Percentiles rank a stretch among this genome's conserved stretches.
Conservation (phyloP, 192 early-diverging fungal genomes). For the Chytriomyces sp. region DNA sequence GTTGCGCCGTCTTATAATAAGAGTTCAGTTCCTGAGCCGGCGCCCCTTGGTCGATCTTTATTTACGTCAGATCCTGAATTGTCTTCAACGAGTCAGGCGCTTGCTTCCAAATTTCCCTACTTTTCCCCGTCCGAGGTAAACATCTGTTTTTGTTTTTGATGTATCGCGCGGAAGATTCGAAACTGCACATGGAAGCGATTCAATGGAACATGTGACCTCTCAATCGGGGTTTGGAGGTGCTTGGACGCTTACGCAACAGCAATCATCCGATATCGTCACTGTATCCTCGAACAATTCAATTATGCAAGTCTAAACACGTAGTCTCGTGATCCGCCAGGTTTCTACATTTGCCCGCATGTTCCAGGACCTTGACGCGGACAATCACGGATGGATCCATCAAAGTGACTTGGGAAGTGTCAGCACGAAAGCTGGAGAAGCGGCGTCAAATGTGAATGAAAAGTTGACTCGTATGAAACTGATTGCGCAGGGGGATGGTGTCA, state of each 20-base stretch:
- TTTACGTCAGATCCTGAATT: conserved; percentile 27
- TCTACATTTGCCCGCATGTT: conserved; percentile 61
- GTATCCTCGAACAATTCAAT: too few species aligned
- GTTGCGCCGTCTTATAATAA: not conserved
- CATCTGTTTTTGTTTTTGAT: not conserved
- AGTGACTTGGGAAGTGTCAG: conserved; percentile 53
- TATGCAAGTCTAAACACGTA: too few species aligned
- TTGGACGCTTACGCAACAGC: too few species aligned
- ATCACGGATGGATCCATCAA: conserved; percentile 46
- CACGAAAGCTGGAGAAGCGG: conserved; percentile 56
- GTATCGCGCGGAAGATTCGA: too few species aligned
- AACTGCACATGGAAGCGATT: too few species aligned
- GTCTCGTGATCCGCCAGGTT: not conserved
- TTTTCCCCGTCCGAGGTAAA: conserved; percentile 56
- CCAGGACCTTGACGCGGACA: conserved; percentile 50
- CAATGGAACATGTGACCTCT: too few species aligned
- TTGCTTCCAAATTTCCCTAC: conserved; percentile 52
- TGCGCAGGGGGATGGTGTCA: conserved; percentile 45
- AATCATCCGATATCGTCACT: too few species aligned
- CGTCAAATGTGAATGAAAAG: conserved; percentile 50
- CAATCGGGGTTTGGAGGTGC: too few species aligned
- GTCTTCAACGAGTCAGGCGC: conserved; percentile 43
- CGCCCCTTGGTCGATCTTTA: conserved; percentile 3
- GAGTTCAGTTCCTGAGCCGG: conserved; percentile 28
- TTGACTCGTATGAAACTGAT: conserved; percentile 42